A percentile compares a stretch with the other conserved stretches of the same genome.
Conservation (phyloP, 2,329 filamentous ascomycete species). For the Didymella keratinophila region DNA sequence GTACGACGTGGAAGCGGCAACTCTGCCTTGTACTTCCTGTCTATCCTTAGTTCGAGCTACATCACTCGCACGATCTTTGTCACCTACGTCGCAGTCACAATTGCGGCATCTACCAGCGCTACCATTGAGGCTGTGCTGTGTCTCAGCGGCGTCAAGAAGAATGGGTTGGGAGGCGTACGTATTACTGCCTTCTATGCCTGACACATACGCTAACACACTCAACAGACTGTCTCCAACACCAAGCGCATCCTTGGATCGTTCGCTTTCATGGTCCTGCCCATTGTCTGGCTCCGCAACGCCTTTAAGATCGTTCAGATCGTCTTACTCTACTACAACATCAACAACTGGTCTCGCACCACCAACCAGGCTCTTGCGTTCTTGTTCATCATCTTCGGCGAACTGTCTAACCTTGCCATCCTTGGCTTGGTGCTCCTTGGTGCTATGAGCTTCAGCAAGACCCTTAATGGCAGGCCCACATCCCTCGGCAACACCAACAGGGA, state of each 20-base stretch:
- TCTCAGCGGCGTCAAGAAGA: constrained; percentile 23
- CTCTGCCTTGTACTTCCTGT: constrained; percentile 19
- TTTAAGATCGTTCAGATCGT: constrained; percentile 29
- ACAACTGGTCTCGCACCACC: constrained; percentile 27
- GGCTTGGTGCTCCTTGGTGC: constrained; percentile 22
- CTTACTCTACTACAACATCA: constrained; percentile 24
- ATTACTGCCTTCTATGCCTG: neutral
- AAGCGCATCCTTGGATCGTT: constrained; percentile 23
- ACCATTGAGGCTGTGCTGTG: constrained; percentile 26
- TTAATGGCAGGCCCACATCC: constrained; percentile 2
- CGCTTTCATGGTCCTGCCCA: constrained; percentile 23
- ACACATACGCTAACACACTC: neutral
- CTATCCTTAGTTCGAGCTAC: constrained; percentile 14
- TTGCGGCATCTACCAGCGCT: constrained; percentile 23
- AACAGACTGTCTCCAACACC: constrained; percentile 8
- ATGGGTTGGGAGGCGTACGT: constrained; percentile 22
- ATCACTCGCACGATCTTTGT: constrained; percentile 22
- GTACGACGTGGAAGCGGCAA: constrained; percentile 13
- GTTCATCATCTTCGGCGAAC: constrained; percentile 33
- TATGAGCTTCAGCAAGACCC: constrained; percentile 28
- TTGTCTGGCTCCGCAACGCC: constrained; percentile 28
- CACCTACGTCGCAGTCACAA: constrained; percentile 18
- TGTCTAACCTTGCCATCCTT: constrained; percentile 24
- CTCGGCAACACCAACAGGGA: constrained; percentile 15
- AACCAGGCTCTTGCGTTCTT: constrained; percentile 30